Conservation (phyloP, 1,284 basidiomycete genomes). For the Lentinula novae-zelandiae region DNA sequence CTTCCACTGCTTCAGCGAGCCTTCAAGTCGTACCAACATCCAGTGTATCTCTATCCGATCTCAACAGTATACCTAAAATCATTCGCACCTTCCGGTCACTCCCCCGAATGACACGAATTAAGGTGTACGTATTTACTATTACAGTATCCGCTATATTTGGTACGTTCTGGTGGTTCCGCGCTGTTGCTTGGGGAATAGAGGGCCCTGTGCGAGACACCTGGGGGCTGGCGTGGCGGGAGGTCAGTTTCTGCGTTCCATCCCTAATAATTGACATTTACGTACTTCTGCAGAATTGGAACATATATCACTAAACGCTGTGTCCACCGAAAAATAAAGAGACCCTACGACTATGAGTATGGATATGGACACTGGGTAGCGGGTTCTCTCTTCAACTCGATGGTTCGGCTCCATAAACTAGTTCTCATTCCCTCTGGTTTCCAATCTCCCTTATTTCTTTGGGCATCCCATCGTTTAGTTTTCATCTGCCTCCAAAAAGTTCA, state of each 20-base stretch:
- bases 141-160: constrained; percentile 60
- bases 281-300: constrained; percentile 35
- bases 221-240: constrained; percentile 82
- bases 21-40: constrained; percentile 1
- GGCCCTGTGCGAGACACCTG: constrained; percentile 79
- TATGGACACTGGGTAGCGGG: not conserved
- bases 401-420: not conserved
- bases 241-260: constrained; percentile 30
- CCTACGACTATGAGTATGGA: not conserved
- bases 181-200: constrained; percentile 84
- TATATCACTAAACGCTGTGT: constrained; percentile 22
- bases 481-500: not conserved
- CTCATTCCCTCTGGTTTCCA: not conserved
- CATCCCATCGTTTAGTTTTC: not conserved
- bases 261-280: constrained; percentile 6
- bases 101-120: constrained; percentile 41
- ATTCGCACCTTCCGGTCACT: not conserved
- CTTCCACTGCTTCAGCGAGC: constrained; percentile 4
- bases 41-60: not conserved
- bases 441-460: not conserved
- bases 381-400: not conserved
- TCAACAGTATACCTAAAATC: constrained; percentile 1
- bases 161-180: constrained; percentile 94
- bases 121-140: constrained; percentile 70
- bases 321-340: not conserved